These are phyloP conservation scores for Tetradesmus obliquus DNA, from an alignment of 139 green algal genomes.

Conservation along the genomic window DNA sequence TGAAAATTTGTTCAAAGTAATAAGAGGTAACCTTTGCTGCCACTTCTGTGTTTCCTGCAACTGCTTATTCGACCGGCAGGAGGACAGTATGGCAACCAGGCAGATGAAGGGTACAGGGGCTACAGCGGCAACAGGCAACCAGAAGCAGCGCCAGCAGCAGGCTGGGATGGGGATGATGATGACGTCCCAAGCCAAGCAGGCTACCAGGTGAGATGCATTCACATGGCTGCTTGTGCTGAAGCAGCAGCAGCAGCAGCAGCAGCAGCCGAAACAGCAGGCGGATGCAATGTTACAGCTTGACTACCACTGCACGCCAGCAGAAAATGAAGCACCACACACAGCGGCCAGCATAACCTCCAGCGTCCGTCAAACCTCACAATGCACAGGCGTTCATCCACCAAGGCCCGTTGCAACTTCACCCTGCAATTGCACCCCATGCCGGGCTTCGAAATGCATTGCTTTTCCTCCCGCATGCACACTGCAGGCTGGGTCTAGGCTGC, in stretches of 20 bases:
- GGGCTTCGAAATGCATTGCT: no score
- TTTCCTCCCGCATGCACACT: background rate
- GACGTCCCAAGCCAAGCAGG: background rate
- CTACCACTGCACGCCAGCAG: background rate
- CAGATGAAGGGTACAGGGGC: background rate
- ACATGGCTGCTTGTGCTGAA: background rate
- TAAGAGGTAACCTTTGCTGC: no score
- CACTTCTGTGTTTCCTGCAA: no score
- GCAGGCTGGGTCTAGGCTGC: background rate
- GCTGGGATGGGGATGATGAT: constrained; percentile 10
- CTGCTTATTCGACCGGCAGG: no score
- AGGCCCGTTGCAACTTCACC: no score
- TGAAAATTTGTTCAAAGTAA: no score
- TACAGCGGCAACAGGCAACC: background rate
- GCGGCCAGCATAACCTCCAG: no score
- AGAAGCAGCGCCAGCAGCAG: constrained; percentile 8
- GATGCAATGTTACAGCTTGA: background rate
- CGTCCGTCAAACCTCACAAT: no score
- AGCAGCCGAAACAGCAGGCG: background rate
- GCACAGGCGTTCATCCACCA: no score
- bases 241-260: constrained; percentile 6
- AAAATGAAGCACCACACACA: background rate
- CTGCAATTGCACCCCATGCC: no score
- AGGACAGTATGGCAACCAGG: background rate
- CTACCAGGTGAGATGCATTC: background rate